These are phyloP conservation scores for Simplicillium aogashimaense DNA, from an alignment of 2,329 filamentous ascomycete genomes.

Conservation along the genomic window DNA sequence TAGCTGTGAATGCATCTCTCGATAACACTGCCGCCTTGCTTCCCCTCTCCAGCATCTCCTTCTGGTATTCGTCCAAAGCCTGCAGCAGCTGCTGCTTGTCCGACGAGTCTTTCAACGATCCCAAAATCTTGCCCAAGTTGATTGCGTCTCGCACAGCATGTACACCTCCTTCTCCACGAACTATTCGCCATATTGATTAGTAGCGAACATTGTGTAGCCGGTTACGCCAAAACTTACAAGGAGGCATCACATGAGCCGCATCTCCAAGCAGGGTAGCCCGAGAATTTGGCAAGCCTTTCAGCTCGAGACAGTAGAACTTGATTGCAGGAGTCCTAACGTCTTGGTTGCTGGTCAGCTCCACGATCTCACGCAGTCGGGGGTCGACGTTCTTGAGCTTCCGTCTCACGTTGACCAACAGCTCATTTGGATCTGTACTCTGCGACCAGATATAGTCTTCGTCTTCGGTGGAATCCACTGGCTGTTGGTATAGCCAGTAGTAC, in stretches of 20 bases:
- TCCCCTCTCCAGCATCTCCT: constrained; percentile 16
- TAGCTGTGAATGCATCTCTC: not conserved
- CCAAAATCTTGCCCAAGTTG: constrained; percentile 11
- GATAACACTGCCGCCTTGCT: constrained; percentile 9
- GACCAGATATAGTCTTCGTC: constrained; percentile 20
- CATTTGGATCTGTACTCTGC: constrained; percentile 6
- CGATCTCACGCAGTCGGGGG: constrained; percentile 9
- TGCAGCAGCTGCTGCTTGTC: constrained; percentile 2
- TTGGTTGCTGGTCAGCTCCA: constrained; percentile 13
- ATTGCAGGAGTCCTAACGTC: constrained; percentile 18
- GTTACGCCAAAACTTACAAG: constrained; percentile 17
- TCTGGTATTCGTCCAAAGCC: constrained; percentile 10
- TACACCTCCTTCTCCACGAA: constrained; percentile 36
- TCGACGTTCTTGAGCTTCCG: constrained; percentile 4
- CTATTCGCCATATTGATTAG: not conserved
- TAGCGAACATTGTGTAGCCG: no score
- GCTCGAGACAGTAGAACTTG: constrained; percentile 18
- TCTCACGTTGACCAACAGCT: constrained; percentile 5
- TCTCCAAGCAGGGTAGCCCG: constrained; percentile 31
- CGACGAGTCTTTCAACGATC: constrained; percentile 9
- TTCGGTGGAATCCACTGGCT: constrained; percentile 13
- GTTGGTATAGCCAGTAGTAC: constrained; percentile 18
- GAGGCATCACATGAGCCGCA: constrained; percentile 22
- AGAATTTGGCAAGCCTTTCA: constrained; percentile 20
- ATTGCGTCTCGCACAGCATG: constrained; percentile 22